Evolutionary conservation across 176 grass and related monocot genomes (phyloP), one percentile per base, ranked within the genome.

Genomic region (Areca catechu): DNA sequence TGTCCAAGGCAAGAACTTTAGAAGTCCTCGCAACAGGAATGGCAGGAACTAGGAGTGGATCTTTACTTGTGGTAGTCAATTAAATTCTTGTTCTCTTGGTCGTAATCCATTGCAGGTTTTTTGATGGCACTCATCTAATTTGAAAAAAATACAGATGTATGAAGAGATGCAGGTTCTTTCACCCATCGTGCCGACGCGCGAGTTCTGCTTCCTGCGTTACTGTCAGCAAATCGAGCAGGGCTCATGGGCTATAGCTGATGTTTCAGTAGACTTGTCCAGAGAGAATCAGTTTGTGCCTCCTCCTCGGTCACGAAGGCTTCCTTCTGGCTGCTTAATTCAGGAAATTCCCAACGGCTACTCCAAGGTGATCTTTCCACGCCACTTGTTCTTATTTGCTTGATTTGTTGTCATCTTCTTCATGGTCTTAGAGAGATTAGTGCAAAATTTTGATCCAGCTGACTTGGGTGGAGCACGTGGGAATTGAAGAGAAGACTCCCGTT

Each of bases 161-260:
- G 86, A 82, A 77, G 86, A 97, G 69, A 57, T 97, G 43, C 88
- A 97, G 25, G 49, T 91, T 52, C 74, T 88, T 71, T 80, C 92
- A 17, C 92, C 92, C 1, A 62, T 77, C 1, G 80, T 97, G 5
- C 80, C 86, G 20, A 80, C 83, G 0, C 81, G 92, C 3, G 92
- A 91, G 68, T 75, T 91, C 57, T 85, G 66, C 72, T 97, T 97
- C 78, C 77, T 97, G 48, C 92, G 92, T 62, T 97, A 97, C 75
- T 97, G 86, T 74, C 84, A 71, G 77, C 86, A 91, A 75, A 88
- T 97, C 58, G 83, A 97, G 49, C 86, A 91, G 68, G 86, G 75
- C 0, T 21, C 91, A 16, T 97, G 92, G 92, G 92, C 78, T 55
- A 30, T 97, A 47, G 83, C 84, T 20, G 87, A 97, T 58, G 83